Evolutionary conservation across 768 basidiomycete species (phyloP).

Genomic region (Dioszegia crocea): DNA sequence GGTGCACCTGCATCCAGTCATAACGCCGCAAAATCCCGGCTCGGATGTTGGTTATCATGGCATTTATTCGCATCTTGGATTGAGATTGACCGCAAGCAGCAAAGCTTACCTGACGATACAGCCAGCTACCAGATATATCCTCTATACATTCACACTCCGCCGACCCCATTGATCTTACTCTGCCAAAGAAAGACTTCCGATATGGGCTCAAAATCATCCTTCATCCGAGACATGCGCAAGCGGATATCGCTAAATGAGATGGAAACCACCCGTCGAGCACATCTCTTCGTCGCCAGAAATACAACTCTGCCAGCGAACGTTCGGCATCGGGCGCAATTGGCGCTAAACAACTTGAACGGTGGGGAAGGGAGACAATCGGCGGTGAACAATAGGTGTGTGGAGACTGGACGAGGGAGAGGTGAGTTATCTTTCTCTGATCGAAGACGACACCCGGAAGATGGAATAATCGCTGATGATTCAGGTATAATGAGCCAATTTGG

Average conservation of each 20-base stretch:
- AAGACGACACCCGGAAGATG: too few relatives aligned
- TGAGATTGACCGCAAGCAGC: too few relatives aligned
- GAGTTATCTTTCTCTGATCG: conserved; percentile 20
- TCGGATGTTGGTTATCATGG: too few relatives aligned
- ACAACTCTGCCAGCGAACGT: conserved; percentile 79
- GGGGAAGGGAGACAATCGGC: conserved; percentile 76
- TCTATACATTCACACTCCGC: neutral
- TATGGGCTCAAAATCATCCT: conserved; percentile 29
- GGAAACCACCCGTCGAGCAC: conserved; percentile 81
- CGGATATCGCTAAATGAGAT: conserved; percentile 51
- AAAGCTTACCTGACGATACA: too few relatives aligned
- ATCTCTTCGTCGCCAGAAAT: conserved; percentile 90
- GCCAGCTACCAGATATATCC: neutral
- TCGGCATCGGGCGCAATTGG: conserved; percentile 88
- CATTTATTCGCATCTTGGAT: too few relatives aligned
- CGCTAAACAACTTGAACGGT: conserved; percentile 74
- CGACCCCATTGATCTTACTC: neutral
- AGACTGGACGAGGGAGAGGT: conserved; percentile 80
- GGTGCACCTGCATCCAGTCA: neutral
- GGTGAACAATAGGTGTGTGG: conserved; percentile 82
- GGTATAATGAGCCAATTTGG: conserved; percentile 78
- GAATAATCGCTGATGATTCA: conserved; percentile 7
- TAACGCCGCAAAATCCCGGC: conserved; percentile 5
- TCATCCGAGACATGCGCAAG: conserved; percentile 44
- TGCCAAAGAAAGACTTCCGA: neutral